Conservation (phyloP, 345 rosid species). For the Ceriops tagal region DNA sequence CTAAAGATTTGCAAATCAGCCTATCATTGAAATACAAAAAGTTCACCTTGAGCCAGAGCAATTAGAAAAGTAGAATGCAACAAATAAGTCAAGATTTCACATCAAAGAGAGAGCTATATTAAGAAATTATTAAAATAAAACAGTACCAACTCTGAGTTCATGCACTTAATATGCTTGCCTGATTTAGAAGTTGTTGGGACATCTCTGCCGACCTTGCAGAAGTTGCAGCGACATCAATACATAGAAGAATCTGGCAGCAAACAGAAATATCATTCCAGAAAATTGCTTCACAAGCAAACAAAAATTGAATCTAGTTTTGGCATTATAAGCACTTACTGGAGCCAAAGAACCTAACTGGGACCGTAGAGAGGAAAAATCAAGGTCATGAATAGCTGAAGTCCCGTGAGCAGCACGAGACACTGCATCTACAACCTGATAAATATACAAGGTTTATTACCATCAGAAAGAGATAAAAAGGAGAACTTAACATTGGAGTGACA, state of each 20-base stretch:
- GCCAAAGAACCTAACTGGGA: conserved; percentile 83
- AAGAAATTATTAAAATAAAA: no score
- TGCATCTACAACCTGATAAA: conserved; percentile 73
- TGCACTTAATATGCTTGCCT: conserved; percentile 45
- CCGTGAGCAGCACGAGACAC: conserved; percentile 82
- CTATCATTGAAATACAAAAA: no score
- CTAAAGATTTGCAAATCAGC: no score
- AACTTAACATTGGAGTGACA: not conserved
- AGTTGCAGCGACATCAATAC: conserved; percentile 88
- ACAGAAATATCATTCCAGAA: conserved; percentile 23
- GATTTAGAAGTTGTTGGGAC: conserved; percentile 77
- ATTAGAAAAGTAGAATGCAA: no score
- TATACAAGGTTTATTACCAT: conserved; percentile 12
- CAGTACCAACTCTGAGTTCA: conserved; percentile 1
- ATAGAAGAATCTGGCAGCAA: conserved; percentile 73
- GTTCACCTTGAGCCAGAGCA: no score
- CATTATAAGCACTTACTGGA: conserved; percentile 54
- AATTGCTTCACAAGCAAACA: conserved; percentile 5
- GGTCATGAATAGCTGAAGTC: conserved; percentile 59
- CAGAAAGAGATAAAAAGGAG: not conserved
- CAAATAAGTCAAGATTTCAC: no score
- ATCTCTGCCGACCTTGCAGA: conserved; percentile 72
- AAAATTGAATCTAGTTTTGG: conserved; percentile 15
- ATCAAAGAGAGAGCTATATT: no score
- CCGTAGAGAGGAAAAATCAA: conserved; percentile 67